Evolutionary conservation across 306 rosid species (phyloP).

Genomic region (Sesbania bispinosa): DNA sequence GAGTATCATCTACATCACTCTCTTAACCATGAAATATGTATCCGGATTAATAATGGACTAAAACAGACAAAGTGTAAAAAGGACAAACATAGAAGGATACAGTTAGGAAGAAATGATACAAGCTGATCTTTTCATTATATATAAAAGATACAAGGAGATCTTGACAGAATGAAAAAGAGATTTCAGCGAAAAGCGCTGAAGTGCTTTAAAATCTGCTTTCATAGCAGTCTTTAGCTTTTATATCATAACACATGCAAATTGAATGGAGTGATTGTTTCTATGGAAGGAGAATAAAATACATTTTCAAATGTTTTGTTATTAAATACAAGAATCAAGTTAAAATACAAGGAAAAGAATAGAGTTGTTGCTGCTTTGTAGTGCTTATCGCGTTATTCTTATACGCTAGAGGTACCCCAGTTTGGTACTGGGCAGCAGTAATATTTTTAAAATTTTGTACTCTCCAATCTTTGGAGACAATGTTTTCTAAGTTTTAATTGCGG

Average conservation of each 20-base stretch:
- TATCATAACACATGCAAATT: not conserved
- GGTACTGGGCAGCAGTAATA: not conserved
- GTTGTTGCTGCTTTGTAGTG: not conserved
- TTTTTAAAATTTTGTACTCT: not conserved
- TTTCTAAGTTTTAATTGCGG: not conserved
- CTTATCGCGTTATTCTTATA: constrained; percentile 32
- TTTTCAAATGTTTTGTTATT: not conserved
- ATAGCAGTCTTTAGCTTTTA: not conserved
- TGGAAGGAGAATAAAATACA: not conserved
- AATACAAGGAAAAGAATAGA: not conserved
- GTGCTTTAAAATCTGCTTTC: not conserved
- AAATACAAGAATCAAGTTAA: not conserved
- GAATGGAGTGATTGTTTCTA: not conserved
- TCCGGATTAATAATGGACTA: not conserved
- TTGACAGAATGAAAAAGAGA: constrained; percentile 6
- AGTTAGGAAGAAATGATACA: constrained; percentile 6
- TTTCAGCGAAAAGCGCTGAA: not conserved
- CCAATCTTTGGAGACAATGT: not conserved
- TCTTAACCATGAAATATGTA: not conserved
- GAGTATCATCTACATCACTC: not conserved
- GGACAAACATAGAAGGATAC: not conserved
- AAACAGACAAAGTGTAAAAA: not conserved
- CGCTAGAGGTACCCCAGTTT: constrained; percentile 45
- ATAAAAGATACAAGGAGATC: not conserved
- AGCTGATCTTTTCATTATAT: not conserved